phyloP scores from a whole-genome alignment of 306 rosid genomes.

The Astragalus glycyphyllos region DNA sequence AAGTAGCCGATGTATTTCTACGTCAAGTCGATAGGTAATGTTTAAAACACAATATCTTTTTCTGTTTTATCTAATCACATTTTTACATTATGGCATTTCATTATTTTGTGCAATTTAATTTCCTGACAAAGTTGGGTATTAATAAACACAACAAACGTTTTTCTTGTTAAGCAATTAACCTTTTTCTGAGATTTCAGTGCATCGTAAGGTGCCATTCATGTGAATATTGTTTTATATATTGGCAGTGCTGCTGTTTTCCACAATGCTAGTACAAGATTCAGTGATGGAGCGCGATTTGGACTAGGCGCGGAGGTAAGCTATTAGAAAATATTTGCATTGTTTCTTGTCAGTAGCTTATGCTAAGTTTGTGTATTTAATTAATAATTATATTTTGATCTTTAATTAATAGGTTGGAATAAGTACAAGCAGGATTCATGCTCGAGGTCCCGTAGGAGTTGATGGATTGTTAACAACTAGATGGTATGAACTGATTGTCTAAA shows the following conservation, averaged over 20 bases:
- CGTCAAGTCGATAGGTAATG: slow-evolving; percentile 87
- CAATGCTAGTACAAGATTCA: slow-evolving; percentile 95
- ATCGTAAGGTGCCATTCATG: slow-evolving; percentile 7
- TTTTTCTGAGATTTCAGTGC: not conserved
- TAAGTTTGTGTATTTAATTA: slow-evolving; percentile 29
- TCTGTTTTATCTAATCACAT: slow-evolving; percentile 10
- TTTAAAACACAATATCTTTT: not conserved
- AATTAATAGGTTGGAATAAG: slow-evolving; percentile 88
- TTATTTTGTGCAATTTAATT: slow-evolving; percentile 15
- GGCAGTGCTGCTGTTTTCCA: slow-evolving; percentile 97
- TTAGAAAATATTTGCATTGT: slow-evolving; percentile 6
- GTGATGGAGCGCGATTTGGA: slow-evolving; percentile 98
- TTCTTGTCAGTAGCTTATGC: not conserved
- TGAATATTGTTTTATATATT: slow-evolving; percentile 32
- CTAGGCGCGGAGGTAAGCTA: slow-evolving; percentile 91
- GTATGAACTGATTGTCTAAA: slow-evolving; percentile 57
- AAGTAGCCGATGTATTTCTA: slow-evolving; percentile 72
- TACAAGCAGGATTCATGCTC: slow-evolving; percentile 96
- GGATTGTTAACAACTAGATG: slow-evolving; percentile 94
- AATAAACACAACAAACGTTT: slow-evolving; percentile 27
- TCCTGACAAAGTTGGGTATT: not conserved
- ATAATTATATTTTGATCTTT: not conserved
- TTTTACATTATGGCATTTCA: slow-evolving; percentile 8
- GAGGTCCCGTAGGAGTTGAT: slow-evolving; percentile 99
- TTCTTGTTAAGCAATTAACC: slow-evolving; percentile 22